These are phyloP conservation scores for Monosporascus sp. DNA, from an alignment of 2,329 filamentous ascomycete species.

Conservation along the genomic window DNA sequence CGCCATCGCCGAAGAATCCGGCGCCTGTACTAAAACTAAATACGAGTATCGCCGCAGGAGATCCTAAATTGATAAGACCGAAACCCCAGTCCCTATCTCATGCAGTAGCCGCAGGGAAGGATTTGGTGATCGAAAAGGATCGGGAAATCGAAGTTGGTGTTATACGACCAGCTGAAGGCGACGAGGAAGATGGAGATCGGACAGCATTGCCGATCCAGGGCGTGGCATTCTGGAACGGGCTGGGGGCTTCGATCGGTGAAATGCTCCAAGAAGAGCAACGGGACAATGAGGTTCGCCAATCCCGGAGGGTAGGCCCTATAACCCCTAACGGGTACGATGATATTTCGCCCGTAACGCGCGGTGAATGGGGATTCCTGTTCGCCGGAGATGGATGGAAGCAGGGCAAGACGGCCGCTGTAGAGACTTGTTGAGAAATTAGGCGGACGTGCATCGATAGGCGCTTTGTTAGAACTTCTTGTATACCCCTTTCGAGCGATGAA, in stretches of 20 bases:
- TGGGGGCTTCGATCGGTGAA: conserved; percentile 38
- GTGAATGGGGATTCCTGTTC: conserved; percentile 60
- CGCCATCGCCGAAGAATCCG: conserved; percentile 10
- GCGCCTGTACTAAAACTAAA: conserved; percentile 22
- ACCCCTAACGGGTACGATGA: conserved; percentile 58
- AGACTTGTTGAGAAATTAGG: conserved; percentile 39
- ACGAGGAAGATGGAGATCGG: conserved; percentile 24
- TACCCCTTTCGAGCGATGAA: neutral
- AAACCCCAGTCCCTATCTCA: conserved; percentile 10
- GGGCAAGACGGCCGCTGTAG: conserved; percentile 44
- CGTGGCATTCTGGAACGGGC: conserved; percentile 16
- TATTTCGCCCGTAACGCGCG: conserved; percentile 56
- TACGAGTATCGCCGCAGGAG: conserved; percentile 17
- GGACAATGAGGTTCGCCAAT: conserved; percentile 4
- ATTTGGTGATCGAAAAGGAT: conserved; percentile 6
- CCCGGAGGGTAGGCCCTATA: conserved; percentile 37
- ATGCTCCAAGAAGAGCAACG: conserved; percentile 26
- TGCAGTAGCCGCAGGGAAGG: too few species aligned
- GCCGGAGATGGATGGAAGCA: conserved; percentile 39
- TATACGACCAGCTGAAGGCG: conserved; percentile 28
- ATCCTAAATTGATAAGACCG: conserved; percentile 14
- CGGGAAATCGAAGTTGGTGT: conserved; percentile 1
- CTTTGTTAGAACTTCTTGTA: neutral
- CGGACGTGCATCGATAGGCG: neutral
- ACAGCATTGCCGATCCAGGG: conserved; percentile 23